Conservation (phyloP, 108 stramenopile species). For the Parietichytrium sp. region DNA sequence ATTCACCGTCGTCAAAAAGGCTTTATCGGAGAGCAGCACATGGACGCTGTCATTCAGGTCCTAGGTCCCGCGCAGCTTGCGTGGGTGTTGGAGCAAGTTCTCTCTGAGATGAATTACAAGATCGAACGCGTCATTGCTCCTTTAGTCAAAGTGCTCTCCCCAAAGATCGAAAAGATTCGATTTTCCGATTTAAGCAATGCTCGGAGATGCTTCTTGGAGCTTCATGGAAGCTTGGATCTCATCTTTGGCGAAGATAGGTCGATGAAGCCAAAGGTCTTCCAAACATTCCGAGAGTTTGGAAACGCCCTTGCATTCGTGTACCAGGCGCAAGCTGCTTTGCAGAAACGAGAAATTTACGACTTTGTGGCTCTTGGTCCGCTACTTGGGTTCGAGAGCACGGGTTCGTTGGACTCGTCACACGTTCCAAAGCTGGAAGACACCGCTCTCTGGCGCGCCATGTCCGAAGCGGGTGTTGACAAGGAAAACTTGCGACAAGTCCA, state of each 20-base stretch:
- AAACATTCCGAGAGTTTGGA: conserved; percentile 57
- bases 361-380: not conserved
- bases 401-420: too few species aligned
- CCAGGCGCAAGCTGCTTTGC: not conserved
- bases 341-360: not conserved
- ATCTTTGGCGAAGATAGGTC: conserved; percentile 55
- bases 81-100: too few species aligned
- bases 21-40: conserved; percentile 51
- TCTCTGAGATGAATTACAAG: conserved; percentile 44
- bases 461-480: too few species aligned
- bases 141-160: conserved; percentile 40
- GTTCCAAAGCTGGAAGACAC: too few species aligned
- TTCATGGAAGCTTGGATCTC: conserved; percentile 49
- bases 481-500: too few species aligned
- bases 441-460: too few species aligned
- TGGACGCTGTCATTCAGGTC: conserved; percentile 43
- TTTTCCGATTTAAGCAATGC: conserved; percentile 45
- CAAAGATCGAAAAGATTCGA: conserved; percentile 38
- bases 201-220: conserved; percentile 49
- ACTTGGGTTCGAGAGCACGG: not conserved
- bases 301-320: conserved; percentile 53
- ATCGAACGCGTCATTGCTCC: conserved; percentile 42
- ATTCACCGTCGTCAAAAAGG: not conserved
- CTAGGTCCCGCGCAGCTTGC: conserved; percentile 43
- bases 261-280: conserved; percentile 56